Conservation (phyloP, 1,139 yeast species). For the Hemisphaericaspora subhashii region DNA sequence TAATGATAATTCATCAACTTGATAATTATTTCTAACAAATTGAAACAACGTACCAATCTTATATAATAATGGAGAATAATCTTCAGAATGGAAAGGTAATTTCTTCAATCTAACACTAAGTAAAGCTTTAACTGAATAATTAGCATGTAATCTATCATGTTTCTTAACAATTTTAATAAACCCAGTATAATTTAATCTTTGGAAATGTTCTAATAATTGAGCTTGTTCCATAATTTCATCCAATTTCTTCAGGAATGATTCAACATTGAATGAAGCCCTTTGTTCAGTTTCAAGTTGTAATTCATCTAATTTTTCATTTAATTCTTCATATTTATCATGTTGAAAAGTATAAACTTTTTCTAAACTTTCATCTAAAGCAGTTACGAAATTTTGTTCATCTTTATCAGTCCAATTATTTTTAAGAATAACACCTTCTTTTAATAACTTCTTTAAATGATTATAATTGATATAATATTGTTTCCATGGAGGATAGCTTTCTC, state of each 20-base stretch:
- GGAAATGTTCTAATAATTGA: constrained; percentile 84
- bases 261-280: constrained; percentile 45
- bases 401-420: constrained; percentile 66
- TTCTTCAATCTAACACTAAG: constrained; percentile 83
- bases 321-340: constrained; percentile 63
- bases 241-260: constrained; percentile 58
- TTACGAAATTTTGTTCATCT: constrained; percentile 82
- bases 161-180: constrained; percentile 92
- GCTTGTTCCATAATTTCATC: constrained; percentile 76
- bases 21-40: constrained; percentile 69
- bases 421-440: constrained; percentile 73
- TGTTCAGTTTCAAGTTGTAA: constrained; percentile 52
- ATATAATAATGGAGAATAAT: constrained; percentile 86
- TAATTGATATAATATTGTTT: constrained; percentile 77
- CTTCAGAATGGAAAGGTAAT: constrained; percentile 92
- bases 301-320: constrained; percentile 62
- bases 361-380: constrained; percentile 77
- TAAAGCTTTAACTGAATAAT: constrained; percentile 84
- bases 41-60: constrained; percentile 80
- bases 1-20: constrained; percentile 37
- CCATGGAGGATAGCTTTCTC: constrained; percentile 90
- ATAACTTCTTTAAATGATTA: constrained; percentile 71
- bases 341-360: constrained; percentile 95
- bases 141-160: constrained; percentile 87
- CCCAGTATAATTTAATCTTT: constrained; percentile 90